Evolutionary conservation across 1,139 yeast genomes (phyloP), one percentile per base, ranked within the genome.

Genomic region (Entelexis paramagnoliae): DNA sequence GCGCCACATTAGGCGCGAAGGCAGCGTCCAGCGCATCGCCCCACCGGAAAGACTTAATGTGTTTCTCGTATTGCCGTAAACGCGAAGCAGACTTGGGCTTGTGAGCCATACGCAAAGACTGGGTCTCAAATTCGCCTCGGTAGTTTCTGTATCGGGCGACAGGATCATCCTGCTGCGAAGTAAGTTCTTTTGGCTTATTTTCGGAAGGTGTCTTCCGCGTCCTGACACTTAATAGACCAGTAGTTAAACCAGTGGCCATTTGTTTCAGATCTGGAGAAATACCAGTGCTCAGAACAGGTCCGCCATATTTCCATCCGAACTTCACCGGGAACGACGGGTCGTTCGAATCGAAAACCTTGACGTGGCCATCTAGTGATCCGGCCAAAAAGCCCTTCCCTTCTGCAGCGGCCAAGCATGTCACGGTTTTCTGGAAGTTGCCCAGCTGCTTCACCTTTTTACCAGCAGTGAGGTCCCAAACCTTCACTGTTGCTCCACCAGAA

Each of bases 251-350:
- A n/a, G 94, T 86, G 35, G 86, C 96, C 58, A 91, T 77, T 71
- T 91, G 97, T 69, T 84, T 84, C 61, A 81, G 81, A 56, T 82
- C 80, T 20, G 97, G 97, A 10, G 96, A 85, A 11, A 89, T 83
- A 9, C 89, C 97, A 65, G 95, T 81, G 61, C 88, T 75, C 60
- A 91, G 72, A 0, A 91, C 96, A 41, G 95, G 94, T 16, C 93
- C 88, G 39, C 96, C 95, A 64, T 84, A 89, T 67, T 89, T 91
- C 97, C 97, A 91, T 42, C 97, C 97, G 66, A 88, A 91, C 65
- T 83, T 85, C 58, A 89, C 96, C 56, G 83, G 84, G 89, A 94
- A 91, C 56, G 77, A 72, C 46, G 83, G 72, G 26, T 82, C 74
- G 35, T 79, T 71, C 34, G 86, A 79, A 67, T 89, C 97, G 66